Conservation (phyloP, 2,329 filamentous ascomycete species). For the Westerdykella ornata region DNA sequence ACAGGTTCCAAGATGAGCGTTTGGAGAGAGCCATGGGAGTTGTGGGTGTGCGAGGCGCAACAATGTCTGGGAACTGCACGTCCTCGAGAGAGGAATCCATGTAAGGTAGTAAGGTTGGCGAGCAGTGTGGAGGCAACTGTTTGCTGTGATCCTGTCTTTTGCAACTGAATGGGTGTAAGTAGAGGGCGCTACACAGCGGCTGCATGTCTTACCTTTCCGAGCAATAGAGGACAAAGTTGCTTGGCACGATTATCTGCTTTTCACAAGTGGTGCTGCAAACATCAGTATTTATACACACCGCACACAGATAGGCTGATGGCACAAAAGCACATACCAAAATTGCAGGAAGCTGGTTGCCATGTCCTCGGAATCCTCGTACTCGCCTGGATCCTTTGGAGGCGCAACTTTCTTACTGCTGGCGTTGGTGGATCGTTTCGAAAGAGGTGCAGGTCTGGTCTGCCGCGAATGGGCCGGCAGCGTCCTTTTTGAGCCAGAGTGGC, state of each 20-base stretch:
- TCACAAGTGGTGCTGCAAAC: constrained; percentile 54
- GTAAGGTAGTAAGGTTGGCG: constrained; percentile 34
- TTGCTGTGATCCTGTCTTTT: constrained; percentile 42
- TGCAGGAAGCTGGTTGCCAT: constrained; percentile 49
- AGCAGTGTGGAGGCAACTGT: constrained; percentile 28
- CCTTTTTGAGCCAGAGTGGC: constrained; percentile 33
- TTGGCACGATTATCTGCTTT: constrained; percentile 57
- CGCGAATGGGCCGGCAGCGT: constrained; percentile 30
- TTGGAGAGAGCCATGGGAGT: constrained; percentile 27
- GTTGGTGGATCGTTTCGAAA: constrained; percentile 32
- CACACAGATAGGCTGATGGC: constrained; percentile 1
- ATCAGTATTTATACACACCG: neutral
- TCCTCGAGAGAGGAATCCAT: constrained; percentile 36
- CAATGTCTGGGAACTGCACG: constrained; percentile 39
- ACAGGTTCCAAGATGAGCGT: constrained; percentile 38
- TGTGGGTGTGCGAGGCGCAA: constrained; percentile 44
- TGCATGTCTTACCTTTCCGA: constrained; percentile 51
- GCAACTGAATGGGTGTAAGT: constrained; percentile 35
- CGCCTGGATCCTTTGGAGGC: constrained; percentile 19
- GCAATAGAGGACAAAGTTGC: constrained; percentile 56
- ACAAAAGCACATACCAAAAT: constrained; percentile 40
- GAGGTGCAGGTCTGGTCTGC: constrained; percentile 26
- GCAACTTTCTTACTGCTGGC: constrained; percentile 21
- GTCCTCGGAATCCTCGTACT: constrained; percentile 42
- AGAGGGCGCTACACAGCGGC: neutral